Percentiles rank a stretch among this genome's conserved stretches.
Conservation (phyloP, 345 rosid genomes). For the Stellera chamaejasme region DNA sequence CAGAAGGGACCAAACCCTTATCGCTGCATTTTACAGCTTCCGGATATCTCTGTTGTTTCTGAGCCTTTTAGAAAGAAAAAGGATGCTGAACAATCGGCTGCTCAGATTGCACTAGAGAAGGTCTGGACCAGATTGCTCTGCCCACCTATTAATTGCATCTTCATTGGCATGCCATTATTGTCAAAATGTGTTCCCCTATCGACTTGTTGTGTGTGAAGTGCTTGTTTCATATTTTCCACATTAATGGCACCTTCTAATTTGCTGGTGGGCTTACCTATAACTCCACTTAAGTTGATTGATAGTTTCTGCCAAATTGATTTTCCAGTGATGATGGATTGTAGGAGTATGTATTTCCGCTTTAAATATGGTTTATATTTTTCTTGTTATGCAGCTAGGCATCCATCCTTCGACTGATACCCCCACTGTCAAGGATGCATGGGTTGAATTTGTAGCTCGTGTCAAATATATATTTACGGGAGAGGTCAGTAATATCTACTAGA, state of each 20-base stretch:
- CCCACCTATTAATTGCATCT: neutral
- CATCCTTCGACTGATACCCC: constrained; percentile 31
- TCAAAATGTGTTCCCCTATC: no score
- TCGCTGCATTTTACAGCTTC: constrained; percentile 77
- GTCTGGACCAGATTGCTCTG: constrained; percentile 24
- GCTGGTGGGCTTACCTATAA: neutral
- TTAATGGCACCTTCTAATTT: no score
- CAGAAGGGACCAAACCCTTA: constrained; percentile 72
- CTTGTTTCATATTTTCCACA: no score
- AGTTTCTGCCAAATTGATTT: no score
- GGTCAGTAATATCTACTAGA: constrained; percentile 39
- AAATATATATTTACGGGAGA: constrained; percentile 52
- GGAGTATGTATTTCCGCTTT: constrained; percentile 1
- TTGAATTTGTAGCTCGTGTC: constrained; percentile 44
- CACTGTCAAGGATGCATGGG: constrained; percentile 55
- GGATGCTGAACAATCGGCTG: constrained; percentile 93
- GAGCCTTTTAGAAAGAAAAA: constrained; percentile 63
- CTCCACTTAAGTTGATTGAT: no score
- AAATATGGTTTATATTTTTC: constrained; percentile 3
- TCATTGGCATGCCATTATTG: no score
- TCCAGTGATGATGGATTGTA: no score
- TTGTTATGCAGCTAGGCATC: constrained; percentile 62
- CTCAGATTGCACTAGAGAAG: constrained; percentile 74
- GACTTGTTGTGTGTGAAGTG: no score
- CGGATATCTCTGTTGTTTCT: constrained; percentile 55